phyloP scores from a whole-genome alignment of 2,329 filamentous ascomycete species.

The Aspergillus fijiensis region DNA sequence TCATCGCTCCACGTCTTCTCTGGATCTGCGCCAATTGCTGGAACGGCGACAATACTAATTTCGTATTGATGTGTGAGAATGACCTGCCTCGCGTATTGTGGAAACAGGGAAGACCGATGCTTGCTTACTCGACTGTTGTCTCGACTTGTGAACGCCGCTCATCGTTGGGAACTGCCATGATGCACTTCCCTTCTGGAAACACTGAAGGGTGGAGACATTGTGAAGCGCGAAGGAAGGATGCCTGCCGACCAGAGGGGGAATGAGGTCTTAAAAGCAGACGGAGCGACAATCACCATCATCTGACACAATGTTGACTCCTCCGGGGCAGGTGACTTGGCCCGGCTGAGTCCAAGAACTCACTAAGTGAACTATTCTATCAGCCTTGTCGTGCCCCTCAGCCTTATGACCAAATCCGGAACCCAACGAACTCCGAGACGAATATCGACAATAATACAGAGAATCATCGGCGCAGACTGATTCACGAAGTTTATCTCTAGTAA shows the following conservation, averaged over 20 bases:
- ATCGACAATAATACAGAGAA: too few relatives aligned
- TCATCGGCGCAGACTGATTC: too few relatives aligned
- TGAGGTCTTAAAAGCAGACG: not conserved
- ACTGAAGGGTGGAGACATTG: not conserved
- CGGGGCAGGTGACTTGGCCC: slow-evolving; percentile 4
- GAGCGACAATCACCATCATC: slow-evolving; percentile 3
- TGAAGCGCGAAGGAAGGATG: not conserved
- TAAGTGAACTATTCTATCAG: not conserved
- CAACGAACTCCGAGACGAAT: not conserved
- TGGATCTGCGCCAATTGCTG: slow-evolving; percentile 36
- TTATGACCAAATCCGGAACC: not conserved
- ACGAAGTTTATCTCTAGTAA: too few relatives aligned
- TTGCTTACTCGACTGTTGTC: slow-evolving; percentile 28
- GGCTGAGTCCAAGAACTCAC: not conserved
- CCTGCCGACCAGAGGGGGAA: not conserved
- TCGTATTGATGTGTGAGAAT: not conserved
- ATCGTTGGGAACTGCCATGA: slow-evolving; percentile 8
- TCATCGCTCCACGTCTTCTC: slow-evolving; percentile 28
- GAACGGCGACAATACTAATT: slow-evolving; percentile 36
- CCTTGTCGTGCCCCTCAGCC: slow-evolving; percentile 1
- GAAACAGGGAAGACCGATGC: not conserved
- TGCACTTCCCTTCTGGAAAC: not conserved
- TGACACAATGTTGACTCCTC: slow-evolving; percentile 4
- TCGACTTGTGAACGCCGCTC: not conserved
- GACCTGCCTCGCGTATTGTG: not conserved